These are phyloP conservation scores for Trypanosoma conorhini DNA, from an alignment of 208 protist genomes.

Conservation along the genomic window DNA sequence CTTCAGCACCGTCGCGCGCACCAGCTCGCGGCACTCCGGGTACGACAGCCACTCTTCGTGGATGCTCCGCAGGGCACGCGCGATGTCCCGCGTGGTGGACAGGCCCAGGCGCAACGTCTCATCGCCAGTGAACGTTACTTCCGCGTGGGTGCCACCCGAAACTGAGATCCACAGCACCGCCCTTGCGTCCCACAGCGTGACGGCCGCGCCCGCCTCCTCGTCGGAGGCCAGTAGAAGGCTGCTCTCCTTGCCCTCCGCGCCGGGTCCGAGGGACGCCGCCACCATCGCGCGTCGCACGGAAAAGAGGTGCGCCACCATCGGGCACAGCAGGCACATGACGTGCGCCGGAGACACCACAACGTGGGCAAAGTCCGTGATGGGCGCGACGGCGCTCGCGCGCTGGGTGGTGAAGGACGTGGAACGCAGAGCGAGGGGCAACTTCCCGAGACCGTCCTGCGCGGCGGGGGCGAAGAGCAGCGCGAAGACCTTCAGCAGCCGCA, in stretches of 20 bases:
- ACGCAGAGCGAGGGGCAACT: conserved; percentile 2
- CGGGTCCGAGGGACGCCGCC: background rate
- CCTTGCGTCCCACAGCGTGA: conserved; percentile 38
- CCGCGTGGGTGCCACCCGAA: background rate
- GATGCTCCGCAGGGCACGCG: conserved; percentile 13
- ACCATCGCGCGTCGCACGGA: conserved; percentile 35
- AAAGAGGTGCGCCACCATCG: conserved; percentile 64
- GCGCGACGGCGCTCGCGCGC: conserved; percentile 1
- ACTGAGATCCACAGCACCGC: conserved; percentile 23
- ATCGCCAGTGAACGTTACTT: background rate
- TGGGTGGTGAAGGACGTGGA: background rate
- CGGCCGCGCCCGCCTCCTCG: background rate
- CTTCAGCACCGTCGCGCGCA: conserved; percentile 56
- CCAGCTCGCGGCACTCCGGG: conserved; percentile 65
- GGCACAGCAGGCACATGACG: conserved; percentile 68
- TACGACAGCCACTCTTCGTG: conserved; percentile 50
- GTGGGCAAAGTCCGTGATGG: conserved; percentile 22
- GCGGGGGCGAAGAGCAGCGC: conserved; percentile 76
- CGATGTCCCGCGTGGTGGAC: conserved; percentile 11
- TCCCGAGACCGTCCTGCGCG: conserved; percentile 16
- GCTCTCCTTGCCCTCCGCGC: background rate
- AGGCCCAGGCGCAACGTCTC: background rate
- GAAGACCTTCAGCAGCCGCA: conserved; percentile 53
- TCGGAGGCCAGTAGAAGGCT: background rate
- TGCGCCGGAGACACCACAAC: conserved; percentile 38